phyloP scores from a whole-genome alignment of 2,329 filamentous ascomycete species.

The Epicoccum sorghinum region DNA sequence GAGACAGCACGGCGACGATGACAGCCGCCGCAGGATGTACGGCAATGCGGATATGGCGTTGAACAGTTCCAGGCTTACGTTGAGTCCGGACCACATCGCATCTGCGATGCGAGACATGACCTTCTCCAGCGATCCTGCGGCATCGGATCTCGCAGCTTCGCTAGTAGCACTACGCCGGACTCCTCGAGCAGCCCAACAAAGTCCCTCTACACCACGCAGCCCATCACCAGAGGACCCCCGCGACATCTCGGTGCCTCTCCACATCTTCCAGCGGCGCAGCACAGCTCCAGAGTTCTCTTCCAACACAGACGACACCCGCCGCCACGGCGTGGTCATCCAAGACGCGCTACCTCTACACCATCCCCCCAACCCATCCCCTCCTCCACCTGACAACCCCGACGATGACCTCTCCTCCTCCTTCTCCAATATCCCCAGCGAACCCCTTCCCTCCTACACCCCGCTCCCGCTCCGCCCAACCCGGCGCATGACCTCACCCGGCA shows the following conservation, averaged over 20 bases:
- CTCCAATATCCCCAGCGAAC: not conserved
- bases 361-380: not conserved
- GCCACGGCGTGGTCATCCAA: slow-evolving; percentile 4
- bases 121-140: not conserved
- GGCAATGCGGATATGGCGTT: not conserved
- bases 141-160: not conserved
- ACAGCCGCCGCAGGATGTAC: not conserved
- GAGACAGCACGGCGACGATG: not conserved
- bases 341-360: not conserved
- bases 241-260: not conserved
- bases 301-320: slow-evolving; percentile 2
- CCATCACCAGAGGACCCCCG: not conserved
- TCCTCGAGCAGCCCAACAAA: too few species aligned
- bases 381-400: not conserved
- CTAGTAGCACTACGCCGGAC: too few species aligned
- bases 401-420: not conserved
- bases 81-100: slow-evolving; percentile 5
- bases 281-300: not conserved
- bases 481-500: not conserved
- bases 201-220: not conserved
- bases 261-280: not conserved
- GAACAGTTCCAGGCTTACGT: slow-evolving; percentile 2
- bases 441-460: not conserved
- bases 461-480: not conserved
- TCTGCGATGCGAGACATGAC: not conserved